Evolutionary conservation across 2,329 filamentous ascomycete species (phyloP), one percentile per base, ranked within the genome.

Genomic region (Exophiala sideris): DNA sequence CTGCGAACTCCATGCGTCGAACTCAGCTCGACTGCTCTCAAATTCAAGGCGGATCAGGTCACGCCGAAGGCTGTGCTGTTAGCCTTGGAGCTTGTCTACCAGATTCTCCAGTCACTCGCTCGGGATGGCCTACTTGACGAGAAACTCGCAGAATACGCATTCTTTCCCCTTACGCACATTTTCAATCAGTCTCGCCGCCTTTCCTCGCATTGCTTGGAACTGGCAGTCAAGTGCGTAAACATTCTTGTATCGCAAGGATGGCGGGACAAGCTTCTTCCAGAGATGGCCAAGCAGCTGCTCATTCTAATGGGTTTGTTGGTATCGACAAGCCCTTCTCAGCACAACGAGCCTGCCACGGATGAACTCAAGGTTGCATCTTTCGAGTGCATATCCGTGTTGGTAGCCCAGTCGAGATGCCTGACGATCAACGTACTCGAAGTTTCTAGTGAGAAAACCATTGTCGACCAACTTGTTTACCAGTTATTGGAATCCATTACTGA

Each of bases 91-190:
- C 63, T 67, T 1, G 65, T 85, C 5, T 67, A 71, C 45, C 49
- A 59, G 16, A 65, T 67, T 2, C 62, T 79, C 9, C 60, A 67
- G 6, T 67, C 68, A 12, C 68, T 84, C 12, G 63, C 66, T 18
- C 65, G 64, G 6, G 68, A 73, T 34, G 65, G 70, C 59, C 63
- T 67, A 1, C 68, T 97, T 14, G 89, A 96, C 68, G 80, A 85
- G 48, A 92, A 91, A 68, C 75, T 97, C 14, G 90, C 91, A 11
- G 91, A 96, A 74, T 99, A 97, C 76, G 81, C 88, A 66, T 97
- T 97, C 76, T 96, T 96, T 59, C 94, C 94, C 0, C 76, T 99
- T 0, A 91, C 89, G 0, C 87, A 94, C 63, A 83, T 97, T 36
- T 86, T 99, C 64, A 86, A 89, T 54, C 81, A 85, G 58, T 86